Evolutionary conservation across 805 yeast species (phyloP), one percentile per base, ranked within the genome.

Genomic region (Blastobotrys chiropterorum): DNA sequence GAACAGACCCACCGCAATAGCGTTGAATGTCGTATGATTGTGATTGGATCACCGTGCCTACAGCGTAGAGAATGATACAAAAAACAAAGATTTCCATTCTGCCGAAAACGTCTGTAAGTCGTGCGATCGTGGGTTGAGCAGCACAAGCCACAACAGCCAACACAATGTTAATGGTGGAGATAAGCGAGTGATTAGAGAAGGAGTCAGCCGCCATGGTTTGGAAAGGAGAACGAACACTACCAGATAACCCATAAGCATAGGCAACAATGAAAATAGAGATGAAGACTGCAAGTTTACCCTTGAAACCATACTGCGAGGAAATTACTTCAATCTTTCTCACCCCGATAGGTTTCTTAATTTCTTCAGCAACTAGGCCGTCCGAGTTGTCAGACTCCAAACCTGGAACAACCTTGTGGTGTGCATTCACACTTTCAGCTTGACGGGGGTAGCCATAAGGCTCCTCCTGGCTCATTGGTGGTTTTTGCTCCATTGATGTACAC

Each of bases 101-200:
- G 14, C 90, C 90, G 61, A 81, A 82, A n/a, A 76, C 71, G 63
- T 83, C 87, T 7, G 85, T 75, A 38, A 83, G 67, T 57, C 86
- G 71, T 8, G 89, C 88, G 55, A 74, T 80, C 3, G 79, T 72
- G 2, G 85, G 81, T 61, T 81, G 85, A 2, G 85, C 74, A 15
- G 84, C 87, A 21, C 86, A 86, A 46, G 80, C 85, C 48, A 81
- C 75, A 40, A 83, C 85, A 30, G 78, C 69, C 51, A 75, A 73
- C 54, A 83, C 74, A 26, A 81, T 83, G 54, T 77, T 73, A 53
- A 84, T 75, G 2, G 88, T 79, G 3, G 88, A 74, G 44, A 76
- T 64, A 51, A 80, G 68, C 5, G 87, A 77, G 61, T 83, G 86
- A 13, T 64, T 59, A 22, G 72, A 52, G 66, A 78, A 83, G 13